phyloP scores from a whole-genome alignment of 495 filamentous ascomycete species.

The Penicillium paradoxum region DNA sequence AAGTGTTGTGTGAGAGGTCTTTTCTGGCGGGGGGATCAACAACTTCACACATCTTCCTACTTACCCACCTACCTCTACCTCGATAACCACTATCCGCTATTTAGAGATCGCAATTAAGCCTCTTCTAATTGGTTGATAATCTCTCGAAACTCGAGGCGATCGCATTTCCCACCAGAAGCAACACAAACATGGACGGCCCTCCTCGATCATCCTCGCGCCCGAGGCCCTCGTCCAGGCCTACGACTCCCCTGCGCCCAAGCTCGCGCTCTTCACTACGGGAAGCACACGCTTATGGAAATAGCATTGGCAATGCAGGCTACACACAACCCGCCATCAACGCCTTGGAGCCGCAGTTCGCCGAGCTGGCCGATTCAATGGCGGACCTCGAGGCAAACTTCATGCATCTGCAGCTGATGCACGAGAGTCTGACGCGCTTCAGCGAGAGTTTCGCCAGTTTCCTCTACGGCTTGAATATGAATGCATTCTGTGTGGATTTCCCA shows the following conservation, averaged over 20 bases:
- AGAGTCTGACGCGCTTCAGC: constrained; percentile 87
- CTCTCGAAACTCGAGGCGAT: not conserved
- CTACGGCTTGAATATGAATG: constrained; percentile 97
- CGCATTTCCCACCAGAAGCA: not conserved
- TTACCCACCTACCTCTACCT: not conserved
- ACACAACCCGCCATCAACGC: constrained; percentile 70
- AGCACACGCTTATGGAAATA: constrained; percentile 49
- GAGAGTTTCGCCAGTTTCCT: constrained; percentile 95
- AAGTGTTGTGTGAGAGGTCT: not conserved
- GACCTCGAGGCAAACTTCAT: constrained; percentile 96
- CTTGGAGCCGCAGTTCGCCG: constrained; percentile 85
- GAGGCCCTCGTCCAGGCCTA: constrained; percentile 66
- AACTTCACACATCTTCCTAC: not conserved
- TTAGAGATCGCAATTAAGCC: not conserved
- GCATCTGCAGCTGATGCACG: constrained; percentile 95
- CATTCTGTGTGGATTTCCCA: constrained; percentile 96
- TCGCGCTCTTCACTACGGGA: constrained; percentile 85
- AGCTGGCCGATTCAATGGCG: constrained; percentile 89
- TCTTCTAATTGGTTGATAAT: not conserved
- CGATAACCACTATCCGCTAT: not conserved
- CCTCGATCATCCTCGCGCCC: constrained; percentile 40
- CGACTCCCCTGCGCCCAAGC: constrained; percentile 85
- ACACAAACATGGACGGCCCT: constrained; percentile 30
- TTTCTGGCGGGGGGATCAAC: not conserved
- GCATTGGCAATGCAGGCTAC: constrained; percentile 38